A percentile compares a stretch with the other conserved stretches of the same genome.
These are phyloP conservation scores for Bipolaris cookei DNA, from an alignment of 2,329 filamentous ascomycete genomes.

Conservation along the genomic window DNA sequence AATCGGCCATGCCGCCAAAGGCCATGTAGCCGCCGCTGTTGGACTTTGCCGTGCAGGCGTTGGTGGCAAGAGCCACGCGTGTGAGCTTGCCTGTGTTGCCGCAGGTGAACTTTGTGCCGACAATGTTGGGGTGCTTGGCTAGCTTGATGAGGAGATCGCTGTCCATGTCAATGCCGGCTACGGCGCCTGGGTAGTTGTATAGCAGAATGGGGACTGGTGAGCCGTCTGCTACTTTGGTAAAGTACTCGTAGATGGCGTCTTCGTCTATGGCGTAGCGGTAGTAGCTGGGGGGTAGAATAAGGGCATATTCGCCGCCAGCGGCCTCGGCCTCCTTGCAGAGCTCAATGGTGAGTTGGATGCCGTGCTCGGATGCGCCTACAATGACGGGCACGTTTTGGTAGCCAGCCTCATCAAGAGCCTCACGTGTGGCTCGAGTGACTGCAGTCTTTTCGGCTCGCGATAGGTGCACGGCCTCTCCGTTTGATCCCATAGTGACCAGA, in stretches of 20 bases:
- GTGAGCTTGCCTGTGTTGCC: slow-evolving; percentile 90
- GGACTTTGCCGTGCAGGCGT: slow-evolving; percentile 69
- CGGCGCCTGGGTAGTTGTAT: slow-evolving; percentile 91
- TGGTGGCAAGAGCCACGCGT: slow-evolving; percentile 74
- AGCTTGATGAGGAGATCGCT: slow-evolving; percentile 83
- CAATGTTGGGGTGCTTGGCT: slow-evolving; percentile 79
- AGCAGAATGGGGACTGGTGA: slow-evolving; percentile 80
- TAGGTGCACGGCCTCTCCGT: slow-evolving; percentile 87
- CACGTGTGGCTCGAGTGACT: slow-evolving; percentile 77
- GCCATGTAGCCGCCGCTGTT: slow-evolving; percentile 71
- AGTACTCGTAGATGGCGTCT: slow-evolving; percentile 74
- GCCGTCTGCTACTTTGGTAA: slow-evolving; percentile 73
- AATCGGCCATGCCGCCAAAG: slow-evolving; percentile 87
- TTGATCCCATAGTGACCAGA: slow-evolving; percentile 86
- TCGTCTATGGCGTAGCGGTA: slow-evolving; percentile 80
- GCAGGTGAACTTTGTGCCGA: slow-evolving; percentile 91
- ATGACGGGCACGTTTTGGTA: slow-evolving; percentile 79
- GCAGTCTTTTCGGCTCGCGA: slow-evolving; percentile 76
- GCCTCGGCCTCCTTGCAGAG: slow-evolving; percentile 69
- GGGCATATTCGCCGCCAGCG: slow-evolving; percentile 78
- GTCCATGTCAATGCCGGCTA: slow-evolving; percentile 87
- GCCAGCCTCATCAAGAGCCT: slow-evolving; percentile 81
- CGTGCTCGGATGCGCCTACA: slow-evolving; percentile 80
- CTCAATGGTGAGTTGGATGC: slow-evolving; percentile 79
- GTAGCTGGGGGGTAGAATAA: slow-evolving; percentile 82